Evolutionary conservation across 1,139 yeast species (phyloP).

Genomic region (Pneumocystis jirovecii): DNA sequence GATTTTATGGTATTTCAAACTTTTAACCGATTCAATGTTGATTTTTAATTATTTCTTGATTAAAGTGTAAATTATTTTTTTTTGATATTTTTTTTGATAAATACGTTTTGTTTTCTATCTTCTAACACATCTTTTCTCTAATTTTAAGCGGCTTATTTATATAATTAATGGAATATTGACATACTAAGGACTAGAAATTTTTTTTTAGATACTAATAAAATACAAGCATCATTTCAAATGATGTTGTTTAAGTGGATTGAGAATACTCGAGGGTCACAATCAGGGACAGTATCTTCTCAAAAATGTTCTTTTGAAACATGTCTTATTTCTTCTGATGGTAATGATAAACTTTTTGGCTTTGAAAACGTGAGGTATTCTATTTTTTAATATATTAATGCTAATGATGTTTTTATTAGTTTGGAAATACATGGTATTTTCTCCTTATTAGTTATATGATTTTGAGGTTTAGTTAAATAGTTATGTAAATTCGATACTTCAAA

Average conservation of each 20-base stretch:
- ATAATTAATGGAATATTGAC: neutral
- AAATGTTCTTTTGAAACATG: neutral
- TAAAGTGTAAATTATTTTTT: neutral
- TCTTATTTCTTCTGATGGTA: conserved; percentile 11
- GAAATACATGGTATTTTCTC: conserved; percentile 19
- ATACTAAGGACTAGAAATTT: neutral
- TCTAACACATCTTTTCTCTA: neutral
- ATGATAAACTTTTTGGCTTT: conserved; percentile 62
- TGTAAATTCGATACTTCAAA: conserved; percentile 82
- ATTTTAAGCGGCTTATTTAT: neutral
- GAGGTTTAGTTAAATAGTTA: conserved; percentile 34
- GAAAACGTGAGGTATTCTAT: conserved; percentile 60
- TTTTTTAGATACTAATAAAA: neutral
- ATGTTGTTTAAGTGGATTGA: neutral
- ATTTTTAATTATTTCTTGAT: neutral
- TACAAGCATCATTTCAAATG: neutral
- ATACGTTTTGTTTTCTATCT: neutral
- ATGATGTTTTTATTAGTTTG: conserved; percentile 8
- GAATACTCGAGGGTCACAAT: neutral
- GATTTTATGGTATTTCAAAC: neutral
- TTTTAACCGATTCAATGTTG: neutral
- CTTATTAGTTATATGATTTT: neutral
- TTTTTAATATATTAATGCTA: neutral
- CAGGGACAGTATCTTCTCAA: neutral
- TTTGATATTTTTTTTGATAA: neutral